Conservation (phyloP, 2,329 filamentous ascomycete genomes). For the Aspergillus hiratsukae region DNA sequence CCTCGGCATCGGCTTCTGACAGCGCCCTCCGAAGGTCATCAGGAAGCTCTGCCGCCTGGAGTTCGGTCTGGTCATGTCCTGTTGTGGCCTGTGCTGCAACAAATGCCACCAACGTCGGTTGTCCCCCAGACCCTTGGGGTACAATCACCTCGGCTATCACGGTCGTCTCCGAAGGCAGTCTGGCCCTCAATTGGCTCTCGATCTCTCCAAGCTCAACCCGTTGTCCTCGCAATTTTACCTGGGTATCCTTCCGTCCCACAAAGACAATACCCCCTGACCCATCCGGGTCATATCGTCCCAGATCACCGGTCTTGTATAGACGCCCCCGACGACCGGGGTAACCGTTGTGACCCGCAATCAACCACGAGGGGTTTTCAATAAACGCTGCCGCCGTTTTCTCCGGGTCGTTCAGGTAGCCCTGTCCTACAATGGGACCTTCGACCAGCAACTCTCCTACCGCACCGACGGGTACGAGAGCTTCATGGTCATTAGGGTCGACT, state of each 20-base stretch:
- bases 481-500: slow-evolving; percentile 35
- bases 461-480: slow-evolving; percentile 39
- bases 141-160: slow-evolving; percentile 49
- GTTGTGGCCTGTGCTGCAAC: slow-evolving; percentile 23
- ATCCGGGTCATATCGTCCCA: slow-evolving; percentile 35
- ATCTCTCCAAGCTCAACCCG: slow-evolving; percentile 42
- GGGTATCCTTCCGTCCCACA: slow-evolving; percentile 37
- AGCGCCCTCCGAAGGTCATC: slow-evolving; percentile 16
- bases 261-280: slow-evolving; percentile 36
- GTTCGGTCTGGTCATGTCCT: slow-evolving; percentile 13
- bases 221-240: slow-evolving; percentile 41
- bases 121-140: slow-evolving; percentile 23
- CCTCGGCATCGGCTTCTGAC: slow-evolving; percentile 18
- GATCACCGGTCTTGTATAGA: slow-evolving; percentile 40
- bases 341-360: slow-evolving; percentile 22
- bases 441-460: slow-evolving; percentile 46
- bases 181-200: slow-evolving; percentile 31
- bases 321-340: slow-evolving; percentile 27
- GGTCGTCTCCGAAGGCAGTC: slow-evolving; percentile 28
- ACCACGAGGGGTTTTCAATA: slow-evolving; percentile 36
- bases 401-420: slow-evolving; percentile 43
- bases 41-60: slow-evolving; percentile 11
- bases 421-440: slow-evolving; percentile 45
- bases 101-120: slow-evolving; percentile 30
- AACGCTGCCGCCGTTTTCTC: slow-evolving; percentile 34